Percentiles rank a stretch among this genome's conserved stretches.
These are phyloP conservation scores for Dactylellina cionopaga DNA, from an alignment of 2,329 filamentous ascomycete genomes.

Conservation along the genomic window DNA sequence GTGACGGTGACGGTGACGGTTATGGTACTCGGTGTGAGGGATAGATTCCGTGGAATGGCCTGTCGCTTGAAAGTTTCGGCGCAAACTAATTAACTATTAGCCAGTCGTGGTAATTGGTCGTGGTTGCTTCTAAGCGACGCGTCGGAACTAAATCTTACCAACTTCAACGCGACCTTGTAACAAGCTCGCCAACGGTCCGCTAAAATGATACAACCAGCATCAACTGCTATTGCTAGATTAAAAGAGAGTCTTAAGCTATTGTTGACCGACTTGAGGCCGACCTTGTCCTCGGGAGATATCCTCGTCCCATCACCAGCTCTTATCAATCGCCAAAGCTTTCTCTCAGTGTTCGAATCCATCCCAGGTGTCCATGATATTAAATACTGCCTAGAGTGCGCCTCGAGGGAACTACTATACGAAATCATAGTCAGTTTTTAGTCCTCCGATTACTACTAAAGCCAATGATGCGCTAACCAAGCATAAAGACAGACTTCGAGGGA, in stretches of 20 bases:
- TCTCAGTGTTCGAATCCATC: constrained; percentile 6
- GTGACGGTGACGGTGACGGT: neutral
- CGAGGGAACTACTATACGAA: constrained; percentile 46
- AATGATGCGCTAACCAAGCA: neutral
- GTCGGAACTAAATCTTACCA: neutral
- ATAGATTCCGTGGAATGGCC: neutral
- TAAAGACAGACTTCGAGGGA: constrained; percentile 25
- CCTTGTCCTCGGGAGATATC: neutral
- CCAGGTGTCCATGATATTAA: constrained; percentile 20
- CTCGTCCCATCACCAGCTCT: neutral
- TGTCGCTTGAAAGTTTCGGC: neutral
- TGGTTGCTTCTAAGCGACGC: neutral
- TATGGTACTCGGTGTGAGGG: neutral
- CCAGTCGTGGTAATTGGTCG: neutral
- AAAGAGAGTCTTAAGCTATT: constrained; percentile 13
- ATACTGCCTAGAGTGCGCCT: constrained; percentile 44
- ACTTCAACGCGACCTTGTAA: neutral
- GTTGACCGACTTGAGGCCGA: neutral
- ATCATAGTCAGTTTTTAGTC: constrained; percentile 27
- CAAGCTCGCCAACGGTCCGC: neutral
- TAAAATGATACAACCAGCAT: neutral
- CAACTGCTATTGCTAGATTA: constrained; percentile 2
- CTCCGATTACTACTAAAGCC: neutral
- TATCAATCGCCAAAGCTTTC: neutral
- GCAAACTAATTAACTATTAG: neutral